Percentiles rank a stretch among this genome's conserved stretches.
Conservation (phyloP, 768 basidiomycete genomes). For the Boletus vermiculosoides region DNA sequence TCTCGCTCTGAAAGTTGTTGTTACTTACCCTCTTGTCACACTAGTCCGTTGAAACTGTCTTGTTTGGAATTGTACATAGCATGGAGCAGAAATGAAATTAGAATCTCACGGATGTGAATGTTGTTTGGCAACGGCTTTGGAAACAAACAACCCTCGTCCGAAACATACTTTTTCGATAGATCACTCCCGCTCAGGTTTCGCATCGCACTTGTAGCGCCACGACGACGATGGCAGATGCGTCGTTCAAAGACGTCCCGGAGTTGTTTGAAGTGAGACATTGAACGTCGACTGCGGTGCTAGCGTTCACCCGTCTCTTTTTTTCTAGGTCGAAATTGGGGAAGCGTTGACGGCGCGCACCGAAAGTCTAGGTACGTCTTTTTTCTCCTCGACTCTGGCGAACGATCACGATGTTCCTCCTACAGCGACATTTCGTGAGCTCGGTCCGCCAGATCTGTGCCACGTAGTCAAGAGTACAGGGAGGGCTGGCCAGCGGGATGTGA, state of each 20-base stretch:
- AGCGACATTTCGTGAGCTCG: conserved; percentile 97
- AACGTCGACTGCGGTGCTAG: not conserved
- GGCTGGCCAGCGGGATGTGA: conserved; percentile 82
- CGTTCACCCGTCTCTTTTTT: conserved; percentile 1
- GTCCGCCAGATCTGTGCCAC: conserved; percentile 95
- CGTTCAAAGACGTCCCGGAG: conserved; percentile 93
- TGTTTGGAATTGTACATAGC: conserved; percentile 19
- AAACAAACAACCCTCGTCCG: conserved; percentile 18
- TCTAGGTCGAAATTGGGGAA: conserved; percentile 86
- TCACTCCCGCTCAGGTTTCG: not conserved
- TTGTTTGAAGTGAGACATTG: conserved; percentile 77
- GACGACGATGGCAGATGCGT: conserved; percentile 58
- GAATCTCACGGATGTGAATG: conserved; percentile 6
- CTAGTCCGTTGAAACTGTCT: conserved; percentile 11
- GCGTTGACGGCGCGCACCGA: conserved; percentile 88
- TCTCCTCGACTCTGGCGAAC: not conserved
- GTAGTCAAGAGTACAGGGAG: conserved; percentile 89
- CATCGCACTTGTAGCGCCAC: conserved; percentile 2
- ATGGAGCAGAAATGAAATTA: conserved; percentile 4
- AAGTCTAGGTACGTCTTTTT: conserved; percentile 68
- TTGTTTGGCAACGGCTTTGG: conserved; percentile 30
- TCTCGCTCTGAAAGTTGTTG: not conserved
- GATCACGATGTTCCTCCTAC: not conserved
- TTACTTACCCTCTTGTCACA: conserved; percentile 14
- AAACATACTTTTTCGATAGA: not conserved